These are phyloP conservation scores for Larix kaempferi DNA, from an alignment of 75 land plant species.

Conservation along the genomic window DNA sequence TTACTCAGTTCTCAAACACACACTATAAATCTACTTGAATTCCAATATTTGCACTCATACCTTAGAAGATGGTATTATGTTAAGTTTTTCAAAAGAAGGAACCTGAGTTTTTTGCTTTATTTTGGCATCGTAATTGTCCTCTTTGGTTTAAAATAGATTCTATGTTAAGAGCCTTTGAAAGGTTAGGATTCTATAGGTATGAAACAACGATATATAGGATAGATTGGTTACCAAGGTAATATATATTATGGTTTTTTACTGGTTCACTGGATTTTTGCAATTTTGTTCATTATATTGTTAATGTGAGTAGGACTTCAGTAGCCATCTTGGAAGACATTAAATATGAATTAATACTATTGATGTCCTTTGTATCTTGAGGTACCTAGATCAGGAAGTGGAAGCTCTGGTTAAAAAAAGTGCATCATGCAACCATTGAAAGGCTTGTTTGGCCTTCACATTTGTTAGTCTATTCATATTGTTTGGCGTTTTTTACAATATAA, in stretches of 20 bases:
- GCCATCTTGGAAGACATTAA: not conserved
- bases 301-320: not conserved
- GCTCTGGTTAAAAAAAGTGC: no score
- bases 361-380: slow-evolving; percentile 72
- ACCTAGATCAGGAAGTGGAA: slow-evolving; percentile 27
- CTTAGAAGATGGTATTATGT: no score
- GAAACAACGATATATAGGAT: not conserved
- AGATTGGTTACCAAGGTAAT: not conserved
- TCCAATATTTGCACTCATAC: not conserved
- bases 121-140: no score
- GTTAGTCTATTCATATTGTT: no score
- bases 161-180: not conserved
- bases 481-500: no score
- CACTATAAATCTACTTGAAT: not conserved
- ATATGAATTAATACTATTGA: not conserved
- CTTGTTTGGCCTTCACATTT: no score
- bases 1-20: not conserved
- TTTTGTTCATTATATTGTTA: not conserved
- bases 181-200: not conserved
- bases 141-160: not conserved
- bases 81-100: no score
- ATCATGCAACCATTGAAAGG: no score
- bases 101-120: no score
- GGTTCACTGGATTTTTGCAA: not conserved
- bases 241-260: no score